A percentile compares a stretch with the other conserved stretches of the same genome.
Evolutionary conservation across 148 eudicot genomes (phyloP).

Genomic region (Persicaria maculosa): DNA sequence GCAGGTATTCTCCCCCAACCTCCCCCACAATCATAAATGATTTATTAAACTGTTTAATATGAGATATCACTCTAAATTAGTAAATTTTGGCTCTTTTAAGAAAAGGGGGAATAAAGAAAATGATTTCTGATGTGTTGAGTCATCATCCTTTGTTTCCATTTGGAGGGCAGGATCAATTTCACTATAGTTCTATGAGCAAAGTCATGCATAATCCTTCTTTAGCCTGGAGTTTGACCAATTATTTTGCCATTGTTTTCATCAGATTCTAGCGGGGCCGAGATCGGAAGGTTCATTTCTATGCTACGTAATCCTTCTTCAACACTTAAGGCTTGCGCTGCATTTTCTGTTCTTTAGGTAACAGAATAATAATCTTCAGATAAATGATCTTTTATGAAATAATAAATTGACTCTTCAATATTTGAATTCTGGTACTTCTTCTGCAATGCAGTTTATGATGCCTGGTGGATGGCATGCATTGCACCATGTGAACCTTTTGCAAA

Average conservation of each 20-base stretch:
- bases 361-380: not conserved
- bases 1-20: conserved; percentile 53
- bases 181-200: not conserved
- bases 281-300: conserved; percentile 81
- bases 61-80: not conserved
- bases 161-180: not conserved
- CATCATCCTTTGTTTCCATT: too few species aligned
- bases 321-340: conserved; percentile 73
- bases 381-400: not conserved
- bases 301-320: conserved; percentile 62
- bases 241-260: not conserved
- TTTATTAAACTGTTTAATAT: not conserved
- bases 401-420: not conserved
- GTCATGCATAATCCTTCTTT: not conserved
- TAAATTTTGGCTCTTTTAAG: not conserved
- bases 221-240: not conserved
- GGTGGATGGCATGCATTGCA: too few species aligned
- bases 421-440: not conserved
- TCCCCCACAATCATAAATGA: not conserved
- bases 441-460: conserved; percentile 63
- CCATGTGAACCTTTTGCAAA: conserved; percentile 74
- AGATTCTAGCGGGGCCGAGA: conserved; percentile 72
- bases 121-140: not conserved
- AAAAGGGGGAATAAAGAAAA: not conserved
- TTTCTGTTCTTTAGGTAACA: conserved; percentile 84